Conservation (phyloP, 2,329 filamentous ascomycete species). For the Aspergillus luchuensis region DNA sequence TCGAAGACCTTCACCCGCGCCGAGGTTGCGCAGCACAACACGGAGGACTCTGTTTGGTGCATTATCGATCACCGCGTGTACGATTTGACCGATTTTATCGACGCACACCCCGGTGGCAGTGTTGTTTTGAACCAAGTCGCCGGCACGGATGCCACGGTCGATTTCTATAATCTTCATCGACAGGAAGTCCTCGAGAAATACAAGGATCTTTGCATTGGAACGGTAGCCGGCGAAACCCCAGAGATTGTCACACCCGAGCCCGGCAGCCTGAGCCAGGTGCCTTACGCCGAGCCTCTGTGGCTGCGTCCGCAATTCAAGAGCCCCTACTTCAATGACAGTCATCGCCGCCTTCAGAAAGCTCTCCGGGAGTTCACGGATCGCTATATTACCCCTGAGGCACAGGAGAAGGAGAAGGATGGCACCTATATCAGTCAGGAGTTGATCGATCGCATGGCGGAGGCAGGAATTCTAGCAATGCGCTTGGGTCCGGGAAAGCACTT, state of each 20-base stretch:
- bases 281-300: slow-evolving; percentile 86
- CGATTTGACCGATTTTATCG: slow-evolving; percentile 80
- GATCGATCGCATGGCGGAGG: slow-evolving; percentile 75
- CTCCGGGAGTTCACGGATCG: slow-evolving; percentile 72
- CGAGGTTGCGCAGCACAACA: slow-evolving; percentile 74
- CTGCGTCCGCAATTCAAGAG: slow-evolving; percentile 73
- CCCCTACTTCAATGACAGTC: slow-evolving; percentile 78
- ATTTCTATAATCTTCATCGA: slow-evolving; percentile 89
- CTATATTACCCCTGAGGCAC: slow-evolving; percentile 72
- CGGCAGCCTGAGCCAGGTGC: slow-evolving; percentile 74
- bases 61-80: slow-evolving; percentile 87
- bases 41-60: slow-evolving; percentile 75
- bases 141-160: slow-evolving; percentile 76
- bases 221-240: slow-evolving; percentile 71
- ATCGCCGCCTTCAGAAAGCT: slow-evolving; percentile 67
- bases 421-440: slow-evolving; percentile 69
- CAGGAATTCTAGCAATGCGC: slow-evolving; percentile 76
- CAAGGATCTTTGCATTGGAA: slow-evolving; percentile 71
- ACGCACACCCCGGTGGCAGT: slow-evolving; percentile 81
- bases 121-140: slow-evolving; percentile 79
- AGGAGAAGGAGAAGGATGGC: slow-evolving; percentile 73
- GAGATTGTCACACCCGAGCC: slow-evolving; percentile 69
- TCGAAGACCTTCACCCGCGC: slow-evolving; percentile 47
- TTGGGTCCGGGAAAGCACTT: slow-evolving; percentile 81
- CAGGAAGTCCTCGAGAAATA: slow-evolving; percentile 88